These are phyloP conservation scores for Kwoniella shandongensis DNA, from an alignment of 768 basidiomycete species.

Conservation along the genomic window DNA sequence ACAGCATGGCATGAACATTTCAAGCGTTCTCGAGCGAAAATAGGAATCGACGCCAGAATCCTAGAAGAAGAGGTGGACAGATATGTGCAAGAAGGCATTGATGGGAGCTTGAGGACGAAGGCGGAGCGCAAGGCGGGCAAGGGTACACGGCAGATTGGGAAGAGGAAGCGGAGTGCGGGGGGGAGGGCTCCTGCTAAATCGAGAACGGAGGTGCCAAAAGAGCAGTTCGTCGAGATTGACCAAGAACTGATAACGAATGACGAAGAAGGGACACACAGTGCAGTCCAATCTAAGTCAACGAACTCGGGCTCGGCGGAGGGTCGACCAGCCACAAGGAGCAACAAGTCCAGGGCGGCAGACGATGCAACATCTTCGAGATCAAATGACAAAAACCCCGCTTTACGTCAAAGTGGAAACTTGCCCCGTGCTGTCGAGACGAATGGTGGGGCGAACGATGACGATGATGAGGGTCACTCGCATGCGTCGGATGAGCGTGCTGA, in stretches of 20 bases:
- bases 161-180: background rate
- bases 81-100: constrained; percentile 13
- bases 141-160: background rate
- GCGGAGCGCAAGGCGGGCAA: constrained; percentile 3
- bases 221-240: background rate
- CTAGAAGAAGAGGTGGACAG: constrained; percentile 16
- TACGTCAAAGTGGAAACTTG: no score
- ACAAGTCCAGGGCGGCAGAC: no score
- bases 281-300: no score
- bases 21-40: constrained; percentile 5
- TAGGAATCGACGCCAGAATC: constrained; percentile 15
- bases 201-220: no score
- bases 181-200: no score
- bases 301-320: no score
- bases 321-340: no score
- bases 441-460: background rate
- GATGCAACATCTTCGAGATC: no score
- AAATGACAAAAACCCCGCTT: no score
- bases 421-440: background rate
- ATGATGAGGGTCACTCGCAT: no score
- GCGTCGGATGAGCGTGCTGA: background rate
- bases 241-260: background rate
- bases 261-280: no score
- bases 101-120: constrained; percentile 5
- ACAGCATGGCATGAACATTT: constrained; percentile 28